Percentiles rank a stretch among this genome's conserved stretches.
Conservation (phyloP, 106 monocot genomes). For the Acorus calamus region DNA sequence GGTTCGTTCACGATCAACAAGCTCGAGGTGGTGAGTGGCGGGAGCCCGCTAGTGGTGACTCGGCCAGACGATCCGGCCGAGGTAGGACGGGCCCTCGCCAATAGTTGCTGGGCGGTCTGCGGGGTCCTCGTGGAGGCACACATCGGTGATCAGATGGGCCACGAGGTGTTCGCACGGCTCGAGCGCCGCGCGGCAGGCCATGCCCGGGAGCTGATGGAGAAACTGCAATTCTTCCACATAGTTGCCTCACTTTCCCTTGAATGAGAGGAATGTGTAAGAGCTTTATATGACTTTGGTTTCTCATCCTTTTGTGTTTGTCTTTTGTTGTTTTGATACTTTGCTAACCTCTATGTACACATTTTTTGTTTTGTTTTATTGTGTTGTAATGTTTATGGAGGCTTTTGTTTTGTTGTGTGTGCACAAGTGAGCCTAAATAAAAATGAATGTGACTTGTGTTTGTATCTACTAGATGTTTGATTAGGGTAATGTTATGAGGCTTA, state of each 20-base stretch:
- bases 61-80: constrained; percentile 12
- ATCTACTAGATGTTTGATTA: too few relatives aligned
- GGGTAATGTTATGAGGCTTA: too few relatives aligned
- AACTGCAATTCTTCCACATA: constrained; percentile 21
- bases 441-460: too few relatives aligned
- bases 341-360: too few relatives aligned
- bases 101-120: constrained; percentile 9
- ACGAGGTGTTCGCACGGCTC: constrained; percentile 16
- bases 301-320: too few relatives aligned
- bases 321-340: too few relatives aligned
- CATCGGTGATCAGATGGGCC: constrained; percentile 8
- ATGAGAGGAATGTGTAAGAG: too few relatives aligned
- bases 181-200: background rate
- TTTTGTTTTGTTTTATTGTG: too few relatives aligned
- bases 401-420: too few relatives aligned
- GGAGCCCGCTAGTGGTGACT: constrained; percentile 11
- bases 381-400: too few relatives aligned
- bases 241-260: background rate
- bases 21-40: constrained; percentile 16
- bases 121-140: constrained; percentile 24
- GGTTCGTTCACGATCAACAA: constrained; percentile 11
- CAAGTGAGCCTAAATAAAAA: too few relatives aligned
- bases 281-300: too few relatives aligned
- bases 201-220: constrained; percentile 10
- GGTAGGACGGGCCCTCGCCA: constrained; percentile 11